These are phyloP conservation scores for Lodderomyces parapsilosis DNA, from an alignment of 1,139 yeast species.

Conservation along the genomic window DNA sequence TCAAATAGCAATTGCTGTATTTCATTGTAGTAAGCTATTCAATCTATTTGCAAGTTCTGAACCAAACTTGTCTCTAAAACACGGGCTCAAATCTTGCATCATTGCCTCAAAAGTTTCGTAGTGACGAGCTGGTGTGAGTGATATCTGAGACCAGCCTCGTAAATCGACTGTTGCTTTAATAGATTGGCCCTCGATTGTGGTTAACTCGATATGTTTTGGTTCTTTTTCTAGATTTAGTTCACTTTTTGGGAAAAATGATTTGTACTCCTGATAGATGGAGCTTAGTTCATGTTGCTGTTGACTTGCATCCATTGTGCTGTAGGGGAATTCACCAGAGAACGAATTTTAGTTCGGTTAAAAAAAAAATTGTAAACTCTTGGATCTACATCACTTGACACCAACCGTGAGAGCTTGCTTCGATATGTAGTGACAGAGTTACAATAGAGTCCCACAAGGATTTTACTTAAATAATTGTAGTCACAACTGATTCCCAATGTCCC, in stretches of 20 bases:
- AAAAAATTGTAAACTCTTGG: too few species aligned
- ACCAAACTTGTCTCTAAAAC: conserved; percentile 33
- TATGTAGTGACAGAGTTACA: too few species aligned
- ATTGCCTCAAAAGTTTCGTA: conserved; percentile 48
- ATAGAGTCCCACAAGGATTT: too few species aligned
- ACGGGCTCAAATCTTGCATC: conserved; percentile 36
- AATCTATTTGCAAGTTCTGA: conserved; percentile 24
- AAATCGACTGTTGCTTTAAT: conserved; percentile 29
- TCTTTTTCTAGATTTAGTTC: conserved; percentile 13
- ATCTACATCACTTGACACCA: too few species aligned
- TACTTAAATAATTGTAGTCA: conserved; percentile 45
- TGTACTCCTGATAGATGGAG: conserved; percentile 27
- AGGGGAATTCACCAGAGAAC: too few species aligned
- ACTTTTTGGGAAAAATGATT: conserved; percentile 24
- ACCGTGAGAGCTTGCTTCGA: too few species aligned
- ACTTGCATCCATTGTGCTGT: conserved; percentile 16
- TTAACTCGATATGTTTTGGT: conserved; percentile 5
- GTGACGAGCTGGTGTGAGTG: conserved; percentile 7
- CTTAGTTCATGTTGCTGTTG: conserved; percentile 25
- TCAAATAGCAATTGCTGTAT: background rate
- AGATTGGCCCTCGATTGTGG: conserved; percentile 18
- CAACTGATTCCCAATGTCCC: conserved; percentile 59
- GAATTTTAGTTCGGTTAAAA: too few species aligned
- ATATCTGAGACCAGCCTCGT: conserved; percentile 34
- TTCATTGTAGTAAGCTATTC: conserved; percentile 12